Percentiles rank a stretch among this genome's conserved stretches.
These are phyloP conservation scores for Tolypocladium paradoxum DNA, from an alignment of 2,329 filamentous ascomycete species.

Conservation along the genomic window DNA sequence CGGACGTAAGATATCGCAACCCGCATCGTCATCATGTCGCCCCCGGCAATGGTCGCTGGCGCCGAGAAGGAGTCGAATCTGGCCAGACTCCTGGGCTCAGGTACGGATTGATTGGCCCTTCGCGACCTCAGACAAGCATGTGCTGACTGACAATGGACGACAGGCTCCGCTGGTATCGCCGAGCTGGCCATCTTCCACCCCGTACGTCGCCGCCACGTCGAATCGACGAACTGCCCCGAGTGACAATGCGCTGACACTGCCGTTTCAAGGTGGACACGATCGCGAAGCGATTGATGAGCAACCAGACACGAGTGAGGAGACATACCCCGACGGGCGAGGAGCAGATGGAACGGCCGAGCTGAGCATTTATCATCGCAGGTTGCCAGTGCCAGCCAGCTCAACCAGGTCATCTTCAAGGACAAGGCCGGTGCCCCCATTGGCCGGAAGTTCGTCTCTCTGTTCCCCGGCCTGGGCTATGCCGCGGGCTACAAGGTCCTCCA, in stretches of 20 bases:
- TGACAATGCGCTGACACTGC: conserved; percentile 1
- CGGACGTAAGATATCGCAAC: conserved; percentile 1
- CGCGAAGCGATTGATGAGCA: conserved; percentile 98
- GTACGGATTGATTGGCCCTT: conserved; percentile 31
- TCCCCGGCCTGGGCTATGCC: conserved; percentile 93
- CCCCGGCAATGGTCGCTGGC: conserved; percentile 32
- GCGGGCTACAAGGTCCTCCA: conserved; percentile 97
- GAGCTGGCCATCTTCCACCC: conserved; percentile 91
- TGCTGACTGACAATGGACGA: conserved; percentile 14
- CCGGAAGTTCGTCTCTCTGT: conserved; percentile 86
- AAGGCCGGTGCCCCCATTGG: conserved; percentile 60
- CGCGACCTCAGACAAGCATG: background rate
- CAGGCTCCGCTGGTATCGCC: conserved; percentile 85
- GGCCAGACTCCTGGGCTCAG: conserved; percentile 83
- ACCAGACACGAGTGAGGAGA: conserved; percentile 56
- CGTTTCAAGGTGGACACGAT: conserved; percentile 80
- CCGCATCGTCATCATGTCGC: conserved; percentile 43
- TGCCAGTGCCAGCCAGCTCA: conserved; percentile 49
- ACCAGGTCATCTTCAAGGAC: conserved; percentile 88
- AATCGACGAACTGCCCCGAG: background rate
- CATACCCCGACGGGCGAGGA: background rate
- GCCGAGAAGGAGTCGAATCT: conserved; percentile 74
- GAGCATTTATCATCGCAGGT: conserved; percentile 15
- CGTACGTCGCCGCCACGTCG: conserved; percentile 36
- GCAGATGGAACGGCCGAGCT: conserved; percentile 9